Evolutionary conservation across 345 rosid species (phyloP), one percentile per base, ranked within the genome.

Genomic region (Euphorbia pulcherrima): DNA sequence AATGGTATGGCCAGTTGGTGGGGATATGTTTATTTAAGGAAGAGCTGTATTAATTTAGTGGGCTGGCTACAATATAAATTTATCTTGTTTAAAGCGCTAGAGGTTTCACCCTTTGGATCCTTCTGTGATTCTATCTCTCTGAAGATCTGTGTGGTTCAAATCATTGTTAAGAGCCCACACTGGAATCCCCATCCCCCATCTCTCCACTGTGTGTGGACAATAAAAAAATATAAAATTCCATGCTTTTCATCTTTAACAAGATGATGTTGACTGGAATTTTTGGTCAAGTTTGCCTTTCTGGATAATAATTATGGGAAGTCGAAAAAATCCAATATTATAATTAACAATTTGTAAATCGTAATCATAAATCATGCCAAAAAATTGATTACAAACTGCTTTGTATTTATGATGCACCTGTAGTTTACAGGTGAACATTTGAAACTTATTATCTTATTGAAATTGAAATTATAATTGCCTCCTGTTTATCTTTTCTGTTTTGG

Each of bases 171-270:
- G 8, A 51, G 3, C 60, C 48, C 4, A n/a, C 33, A 13, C 37
- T 39, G n/a, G 3, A 14, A 47, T 18, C 21, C 37, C 21, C 54
- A 35, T 24, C 35, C n/a, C 48, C 13, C 24, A 9, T 27, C 17
- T 47, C 41, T 14, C 57, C 57, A 10, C 57, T 16, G 1, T 33
- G 16, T 28, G 20, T 18, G 20, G 63, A 60, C 13, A 33, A 18
- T 3, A 18, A 60, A 35, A 18, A 29, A n/a, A 44, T 12, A 6
- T 44, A 33, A 33, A 33, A 33, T 33, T 60, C n/a, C 24, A 60
- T 33, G 63, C 23, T 60, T n/a, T 60, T 60, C 12, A 58, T 58
- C 62, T 58, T 48, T 65, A 6, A 33, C 0, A 52, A 35, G 30
- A 51, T 35, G 46, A 30, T 16, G 35, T 37, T 18, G 24, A 35